Evolutionary conservation across 2,329 filamentous ascomycete genomes (phyloP).

Genomic region (Aspergillus tubingensis): DNA sequence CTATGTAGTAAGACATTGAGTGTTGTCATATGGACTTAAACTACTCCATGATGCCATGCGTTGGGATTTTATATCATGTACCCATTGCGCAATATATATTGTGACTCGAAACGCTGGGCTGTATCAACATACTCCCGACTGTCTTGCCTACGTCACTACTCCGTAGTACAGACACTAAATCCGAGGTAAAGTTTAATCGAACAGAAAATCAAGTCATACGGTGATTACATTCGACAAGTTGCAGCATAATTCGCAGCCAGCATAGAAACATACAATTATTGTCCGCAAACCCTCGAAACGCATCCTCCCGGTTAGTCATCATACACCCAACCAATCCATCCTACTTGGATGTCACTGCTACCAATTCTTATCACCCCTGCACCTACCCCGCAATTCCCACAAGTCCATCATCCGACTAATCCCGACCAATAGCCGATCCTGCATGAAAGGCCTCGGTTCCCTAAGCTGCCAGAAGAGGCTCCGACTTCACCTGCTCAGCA

Average conservation of each 20-base stretch:
- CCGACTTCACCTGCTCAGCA: constrained; percentile 32
- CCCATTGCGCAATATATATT: no score
- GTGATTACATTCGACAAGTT: neutral
- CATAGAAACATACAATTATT: neutral
- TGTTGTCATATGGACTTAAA: no score
- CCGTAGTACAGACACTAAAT: no score
- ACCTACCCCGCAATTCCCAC: neutral
- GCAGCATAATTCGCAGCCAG: neutral
- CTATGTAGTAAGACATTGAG: no score
- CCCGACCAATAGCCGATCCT: neutral
- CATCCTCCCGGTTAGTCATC: neutral
- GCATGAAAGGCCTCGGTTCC: neutral
- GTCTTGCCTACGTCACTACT: no score
- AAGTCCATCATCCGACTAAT: neutral
- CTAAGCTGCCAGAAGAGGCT: constrained; percentile 35
- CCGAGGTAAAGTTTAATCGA: neutral
- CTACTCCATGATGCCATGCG: no score
- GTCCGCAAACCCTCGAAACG: neutral
- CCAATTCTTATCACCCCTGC: neutral
- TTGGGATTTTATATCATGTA: no score
- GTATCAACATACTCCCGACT: no score
- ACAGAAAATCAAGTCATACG: neutral
- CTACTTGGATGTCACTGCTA: neutral
- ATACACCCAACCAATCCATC: neutral
- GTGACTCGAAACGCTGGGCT: no score